These are phyloP conservation scores for Blastobotrys peoriensis DNA, from an alignment of 805 yeast species.

Conservation along the genomic window DNA sequence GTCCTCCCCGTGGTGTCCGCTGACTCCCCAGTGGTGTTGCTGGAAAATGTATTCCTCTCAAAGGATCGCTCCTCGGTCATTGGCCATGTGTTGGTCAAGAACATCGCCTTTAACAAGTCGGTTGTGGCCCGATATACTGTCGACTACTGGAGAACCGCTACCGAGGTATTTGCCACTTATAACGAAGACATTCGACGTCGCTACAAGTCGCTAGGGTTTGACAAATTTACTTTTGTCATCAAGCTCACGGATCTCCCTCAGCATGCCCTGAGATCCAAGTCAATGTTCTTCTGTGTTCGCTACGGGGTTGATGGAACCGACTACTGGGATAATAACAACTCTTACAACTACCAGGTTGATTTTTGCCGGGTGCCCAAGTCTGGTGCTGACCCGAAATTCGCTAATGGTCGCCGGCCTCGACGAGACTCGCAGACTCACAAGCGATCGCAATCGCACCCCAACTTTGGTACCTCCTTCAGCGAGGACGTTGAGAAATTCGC, in stretches of 20 bases:
- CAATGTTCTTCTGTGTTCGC: slow-evolving; percentile 51
- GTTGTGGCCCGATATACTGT: slow-evolving; percentile 69
- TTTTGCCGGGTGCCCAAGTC: slow-evolving; percentile 29
- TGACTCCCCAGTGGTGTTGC: slow-evolving; percentile 41
- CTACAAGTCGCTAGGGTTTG: slow-evolving; percentile 34
- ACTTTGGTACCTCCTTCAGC: background rate
- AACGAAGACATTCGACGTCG: slow-evolving; percentile 41
- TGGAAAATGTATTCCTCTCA: slow-evolving; percentile 59
- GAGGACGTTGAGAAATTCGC: too few relatives aligned
- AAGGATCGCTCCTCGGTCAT: slow-evolving; percentile 51
- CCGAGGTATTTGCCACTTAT: slow-evolving; percentile 61
- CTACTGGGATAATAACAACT: slow-evolving; percentile 72
- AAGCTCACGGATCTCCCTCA: slow-evolving; percentile 31
- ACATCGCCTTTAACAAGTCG: slow-evolving; percentile 59
- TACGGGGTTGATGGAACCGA: slow-evolving; percentile 46
- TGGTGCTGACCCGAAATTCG: background rate
- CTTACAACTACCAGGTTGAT: slow-evolving; percentile 50
- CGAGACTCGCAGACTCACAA: background rate
- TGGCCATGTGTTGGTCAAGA: slow-evolving; percentile 77
- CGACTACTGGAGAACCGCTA: slow-evolving; percentile 71
- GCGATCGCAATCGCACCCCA: background rate
- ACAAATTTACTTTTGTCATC: slow-evolving; percentile 64
- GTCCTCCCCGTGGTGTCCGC: slow-evolving; percentile 12
- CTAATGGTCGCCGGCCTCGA: background rate
- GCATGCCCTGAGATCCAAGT: slow-evolving; percentile 23